A percentile compares a stretch with the other conserved stretches of the same genome.
phyloP scores from a whole-genome alignment of 2,329 filamentous ascomycete species.

The Plenodomus lindquistii region DNA sequence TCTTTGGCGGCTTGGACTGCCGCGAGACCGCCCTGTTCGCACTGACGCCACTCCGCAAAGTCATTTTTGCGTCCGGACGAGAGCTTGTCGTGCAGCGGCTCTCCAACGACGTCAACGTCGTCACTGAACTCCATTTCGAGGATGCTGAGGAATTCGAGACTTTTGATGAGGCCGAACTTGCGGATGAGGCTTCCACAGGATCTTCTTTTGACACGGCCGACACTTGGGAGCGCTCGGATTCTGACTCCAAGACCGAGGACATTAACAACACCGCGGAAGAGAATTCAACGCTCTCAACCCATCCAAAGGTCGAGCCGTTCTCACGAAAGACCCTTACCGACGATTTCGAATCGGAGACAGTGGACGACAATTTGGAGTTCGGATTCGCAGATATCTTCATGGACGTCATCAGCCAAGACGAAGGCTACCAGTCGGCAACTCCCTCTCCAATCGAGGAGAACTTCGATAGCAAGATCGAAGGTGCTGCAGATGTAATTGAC shows the following conservation, averaged over 20 bases:
- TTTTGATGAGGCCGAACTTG: neutral
- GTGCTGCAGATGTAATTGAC: neutral
- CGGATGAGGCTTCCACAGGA: neutral
- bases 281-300: neutral
- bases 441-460: conserved; percentile 1
- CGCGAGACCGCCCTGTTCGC: neutral
- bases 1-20: conserved; percentile 5
- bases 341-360: too few species aligned
- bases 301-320: too few species aligned
- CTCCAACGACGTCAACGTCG: too few species aligned
- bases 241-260: neutral
- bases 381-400: neutral
- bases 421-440: conserved; percentile 13
- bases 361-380: conserved; percentile 8
- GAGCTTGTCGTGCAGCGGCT: too few species aligned
- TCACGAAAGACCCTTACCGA: neutral
- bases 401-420: conserved; percentile 2
- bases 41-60: neutral
- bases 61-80: too few species aligned
- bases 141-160: neutral
- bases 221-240: neutral
- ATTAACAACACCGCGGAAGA: neutral
- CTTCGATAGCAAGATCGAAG: neutral
- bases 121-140: neutral
- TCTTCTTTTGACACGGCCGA: neutral